Evolutionary conservation across 2,329 filamentous ascomycete genomes (phyloP).

Genomic region (Aspergillus sergii): DNA sequence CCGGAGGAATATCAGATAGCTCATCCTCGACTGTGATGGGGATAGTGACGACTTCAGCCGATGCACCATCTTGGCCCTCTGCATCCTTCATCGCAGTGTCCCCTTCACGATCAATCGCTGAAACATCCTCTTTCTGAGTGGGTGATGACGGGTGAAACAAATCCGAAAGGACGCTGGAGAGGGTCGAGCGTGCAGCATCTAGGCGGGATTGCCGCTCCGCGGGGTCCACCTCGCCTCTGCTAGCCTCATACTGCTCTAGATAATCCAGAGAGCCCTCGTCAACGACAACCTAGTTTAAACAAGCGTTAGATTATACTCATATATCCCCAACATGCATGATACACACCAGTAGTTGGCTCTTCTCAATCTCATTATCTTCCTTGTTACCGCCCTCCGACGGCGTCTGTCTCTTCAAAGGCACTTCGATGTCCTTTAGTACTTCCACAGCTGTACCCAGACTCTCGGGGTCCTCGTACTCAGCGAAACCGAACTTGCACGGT

Average conservation of each 20-base stretch:
- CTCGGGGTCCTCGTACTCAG: conserved; percentile 89
- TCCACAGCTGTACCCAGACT: conserved; percentile 84
- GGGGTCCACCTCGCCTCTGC: conserved; percentile 64
- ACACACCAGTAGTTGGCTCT: conserved; percentile 67
- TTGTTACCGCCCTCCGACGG: conserved; percentile 45
- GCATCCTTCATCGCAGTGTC: conserved; percentile 71
- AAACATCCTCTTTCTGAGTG: conserved; percentile 48
- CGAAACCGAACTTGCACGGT: conserved; percentile 87
- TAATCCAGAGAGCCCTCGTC: conserved; percentile 84
- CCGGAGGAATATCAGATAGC: conserved; percentile 88
- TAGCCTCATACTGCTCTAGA: conserved; percentile 76
- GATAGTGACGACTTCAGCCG: conserved; percentile 86
- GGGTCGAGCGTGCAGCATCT: conserved; percentile 67
- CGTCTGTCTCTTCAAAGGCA: conserved; percentile 76
- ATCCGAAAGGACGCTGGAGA: conserved; percentile 70
- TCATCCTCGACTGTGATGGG: conserved; percentile 88
- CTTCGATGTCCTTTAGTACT: conserved; percentile 76
- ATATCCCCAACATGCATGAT: background rate
- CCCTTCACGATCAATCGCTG: conserved; percentile 62
- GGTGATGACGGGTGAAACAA: conserved; percentile 68
- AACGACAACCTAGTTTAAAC: conserved; percentile 59
- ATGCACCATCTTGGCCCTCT: conserved; percentile 58
- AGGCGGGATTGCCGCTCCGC: conserved; percentile 67
- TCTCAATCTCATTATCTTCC: conserved; percentile 60
- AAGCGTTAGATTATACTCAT: conserved; percentile 14